A percentile compares a stretch with the other conserved stretches of the same genome.
phyloP scores from a whole-genome alignment of 495 filamentous ascomycete genomes.

The Penicillium waksmanii region DNA sequence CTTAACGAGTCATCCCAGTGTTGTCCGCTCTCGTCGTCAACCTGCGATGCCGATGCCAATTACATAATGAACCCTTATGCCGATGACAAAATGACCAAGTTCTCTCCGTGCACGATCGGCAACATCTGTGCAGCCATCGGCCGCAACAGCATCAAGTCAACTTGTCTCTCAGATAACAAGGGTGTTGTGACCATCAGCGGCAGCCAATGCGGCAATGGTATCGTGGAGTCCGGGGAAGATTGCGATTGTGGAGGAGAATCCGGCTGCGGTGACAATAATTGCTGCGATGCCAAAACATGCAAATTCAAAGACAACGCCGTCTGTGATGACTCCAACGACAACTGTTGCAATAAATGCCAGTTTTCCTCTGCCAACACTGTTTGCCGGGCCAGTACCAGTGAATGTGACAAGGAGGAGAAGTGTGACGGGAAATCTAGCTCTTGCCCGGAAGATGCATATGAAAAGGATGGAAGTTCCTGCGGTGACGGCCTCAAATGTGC shows the following conservation, averaged over 20 bases:
- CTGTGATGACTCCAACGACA: slow-evolving; percentile 90
- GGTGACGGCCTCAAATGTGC: slow-evolving; percentile 76
- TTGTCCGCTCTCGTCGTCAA: slow-evolving; percentile 72
- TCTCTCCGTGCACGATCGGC: slow-evolving; percentile 87
- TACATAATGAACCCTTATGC: slow-evolving; percentile 98
- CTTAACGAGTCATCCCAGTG: slow-evolving; percentile 75
- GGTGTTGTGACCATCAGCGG: slow-evolving; percentile 84
- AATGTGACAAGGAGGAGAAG: slow-evolving; percentile 81
- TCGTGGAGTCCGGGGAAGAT: slow-evolving; percentile 91
- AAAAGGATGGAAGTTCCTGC: slow-evolving; percentile 72
- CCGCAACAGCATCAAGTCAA: slow-evolving; percentile 74
- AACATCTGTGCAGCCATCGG: slow-evolving; percentile 94
- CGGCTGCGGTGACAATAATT: slow-evolving; percentile 72
- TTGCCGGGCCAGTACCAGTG: slow-evolving; percentile 76
- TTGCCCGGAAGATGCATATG: slow-evolving; percentile 73
- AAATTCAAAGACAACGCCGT: slow-evolving; percentile 76
- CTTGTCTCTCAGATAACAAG: slow-evolving; percentile 80
- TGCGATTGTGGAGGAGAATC: slow-evolving; percentile 88
- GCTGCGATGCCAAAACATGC: slow-evolving; percentile 88
- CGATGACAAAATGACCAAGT: slow-evolving; percentile 66
- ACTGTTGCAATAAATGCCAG: slow-evolving; percentile 83
- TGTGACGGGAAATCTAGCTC: slow-evolving; percentile 73
- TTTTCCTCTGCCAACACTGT: slow-evolving; percentile 67
- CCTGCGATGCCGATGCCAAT: slow-evolving; percentile 73
- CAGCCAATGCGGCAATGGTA: slow-evolving; percentile 92